phyloP scores from a whole-genome alignment of 495 filamentous ascomycete genomes.

The Oleoguttula mirabilis region DNA sequence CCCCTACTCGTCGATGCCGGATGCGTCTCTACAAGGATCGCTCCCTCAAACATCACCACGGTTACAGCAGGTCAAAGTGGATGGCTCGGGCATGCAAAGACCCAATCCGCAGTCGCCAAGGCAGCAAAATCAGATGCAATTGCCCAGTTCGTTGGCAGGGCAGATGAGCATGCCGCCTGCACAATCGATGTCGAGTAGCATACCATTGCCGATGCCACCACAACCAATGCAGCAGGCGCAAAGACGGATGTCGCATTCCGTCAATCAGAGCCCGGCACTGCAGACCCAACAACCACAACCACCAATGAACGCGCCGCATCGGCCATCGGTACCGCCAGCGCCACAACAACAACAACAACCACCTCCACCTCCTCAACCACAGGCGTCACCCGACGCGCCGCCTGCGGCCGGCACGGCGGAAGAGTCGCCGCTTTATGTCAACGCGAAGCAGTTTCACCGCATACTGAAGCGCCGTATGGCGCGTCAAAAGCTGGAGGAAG shows the following conservation, averaged over 20 bases:
- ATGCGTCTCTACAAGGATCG: constrained; percentile 37
- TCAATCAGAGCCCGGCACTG: constrained; percentile 46
- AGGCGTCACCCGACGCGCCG: constrained; percentile 66
- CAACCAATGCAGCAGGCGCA: constrained; percentile 29
- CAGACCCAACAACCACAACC: constrained; percentile 36
- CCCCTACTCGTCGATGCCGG: constrained; percentile 38
- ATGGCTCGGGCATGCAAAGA: constrained; percentile 27
- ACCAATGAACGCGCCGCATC: constrained; percentile 25
- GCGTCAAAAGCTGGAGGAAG: constrained; percentile 84
- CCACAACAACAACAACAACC: constrained; percentile 35
- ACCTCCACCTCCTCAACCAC: constrained; percentile 57
- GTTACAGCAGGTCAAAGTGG: constrained; percentile 47
- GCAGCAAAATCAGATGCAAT: constrained; percentile 38
- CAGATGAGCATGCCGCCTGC: constrained; percentile 11
- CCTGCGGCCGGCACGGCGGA: constrained; percentile 57
- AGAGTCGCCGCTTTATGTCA: constrained; percentile 93
- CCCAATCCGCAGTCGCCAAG: constrained; percentile 45
- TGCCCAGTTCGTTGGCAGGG: constrained; percentile 26
- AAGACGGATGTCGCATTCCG: constrained; percentile 49
- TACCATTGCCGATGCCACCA: constrained; percentile 20
- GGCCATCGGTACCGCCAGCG: constrained; percentile 22
- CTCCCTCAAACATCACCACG: constrained; percentile 46
- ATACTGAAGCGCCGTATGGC: constrained; percentile 91
- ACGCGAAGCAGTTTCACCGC: constrained; percentile 96
- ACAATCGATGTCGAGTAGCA: constrained; percentile 12